Evolutionary conservation across 108 stramenopile genomes (phyloP), one percentile per base, ranked within the genome.

Genomic region (Craspedostauros australis): DNA sequence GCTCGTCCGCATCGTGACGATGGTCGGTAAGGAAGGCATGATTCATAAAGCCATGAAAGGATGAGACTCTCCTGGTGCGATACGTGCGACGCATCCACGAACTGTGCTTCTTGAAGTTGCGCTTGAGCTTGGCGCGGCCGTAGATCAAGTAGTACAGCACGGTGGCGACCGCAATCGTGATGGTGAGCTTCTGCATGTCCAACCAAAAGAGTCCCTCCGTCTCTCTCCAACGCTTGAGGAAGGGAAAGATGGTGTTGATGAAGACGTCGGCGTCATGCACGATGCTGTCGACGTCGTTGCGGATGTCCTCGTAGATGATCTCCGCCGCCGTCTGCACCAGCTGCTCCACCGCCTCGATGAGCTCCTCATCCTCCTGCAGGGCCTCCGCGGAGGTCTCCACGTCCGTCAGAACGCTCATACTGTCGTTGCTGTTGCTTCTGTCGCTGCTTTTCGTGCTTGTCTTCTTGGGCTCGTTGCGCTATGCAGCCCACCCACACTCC

Each of bases 281-380:
- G 1, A 68, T 26, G 7, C 47, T 56, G 6, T 38, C 37, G n/a
- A 68, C 62, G 52, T 75, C 73, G 16, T 53, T 57, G 38, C 47
- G 39, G 29, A 75, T 49, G 15, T 68, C 66, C 27, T 30, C 46
- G 61, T 54, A 51, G 41, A 75, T 68, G 14, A 49, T 37, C 29
- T 40, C 50, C 3, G 73, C 73, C 5, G 66, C 61, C 14, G 38
- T 68, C 21, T 59, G 57, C 2, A 68, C 66, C 3, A 75, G 46
- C 14, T 55, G 30, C 38, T 75, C 69, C 25, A 75, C 66, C 0
- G 57, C 66, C 25, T 75, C 66, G 25, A 63, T 62, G 19, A 75
- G 37, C 31, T 63, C 73, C 47, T 64, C 73, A 36, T 75, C 73
- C 37, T 68, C 66, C 23, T 64, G 61, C 1, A 75, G 16, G 1